phyloP scores from a whole-genome alignment of 2,329 filamentous ascomycete species.

The Hymenoscyphus fraxineus region DNA sequence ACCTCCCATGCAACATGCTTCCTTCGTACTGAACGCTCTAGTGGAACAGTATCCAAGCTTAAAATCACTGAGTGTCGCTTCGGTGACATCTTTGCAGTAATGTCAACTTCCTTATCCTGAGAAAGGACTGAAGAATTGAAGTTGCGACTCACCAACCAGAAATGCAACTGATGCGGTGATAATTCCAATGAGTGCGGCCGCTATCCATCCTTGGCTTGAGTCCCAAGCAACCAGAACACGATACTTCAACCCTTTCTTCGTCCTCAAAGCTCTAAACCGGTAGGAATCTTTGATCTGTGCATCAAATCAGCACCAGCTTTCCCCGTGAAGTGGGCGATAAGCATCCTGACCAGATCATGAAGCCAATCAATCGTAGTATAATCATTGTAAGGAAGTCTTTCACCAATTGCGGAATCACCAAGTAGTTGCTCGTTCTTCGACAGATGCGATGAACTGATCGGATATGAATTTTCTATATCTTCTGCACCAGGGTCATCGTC shows the following conservation, averaged over 20 bases:
- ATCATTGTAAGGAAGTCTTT: constrained; percentile 56
- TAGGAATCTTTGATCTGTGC: constrained; percentile 52
- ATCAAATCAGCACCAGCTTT: constrained; percentile 2
- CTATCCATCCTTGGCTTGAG: constrained; percentile 52
- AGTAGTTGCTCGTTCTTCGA: constrained; percentile 49
- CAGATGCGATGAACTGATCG: constrained; percentile 29
- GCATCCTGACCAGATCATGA: constrained; percentile 47
- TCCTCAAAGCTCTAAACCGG: constrained; percentile 45
- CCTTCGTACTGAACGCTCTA: constrained; percentile 44
- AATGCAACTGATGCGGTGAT: constrained; percentile 54
- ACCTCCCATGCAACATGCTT: constrained; percentile 45
- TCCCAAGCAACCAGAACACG: constrained; percentile 43
- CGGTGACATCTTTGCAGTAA: constrained; percentile 42
- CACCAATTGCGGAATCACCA: constrained; percentile 45
- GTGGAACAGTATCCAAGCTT: constrained; percentile 52
- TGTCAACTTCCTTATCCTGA: not conserved
- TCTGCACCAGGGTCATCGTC: constrained; percentile 4
- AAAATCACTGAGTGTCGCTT: constrained; percentile 53
- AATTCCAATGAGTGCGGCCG: constrained; percentile 49
- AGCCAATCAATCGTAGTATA: constrained; percentile 62
- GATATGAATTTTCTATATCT: constrained; percentile 15
- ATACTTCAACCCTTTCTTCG: constrained; percentile 41
- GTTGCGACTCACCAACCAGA: constrained; percentile 37
- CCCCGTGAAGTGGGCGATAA: not conserved
- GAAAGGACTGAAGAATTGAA: not conserved